Evolutionary conservation across 2,329 filamentous ascomycete species (phyloP).

Genomic region (Chaetoscypha palmicola): DNA sequence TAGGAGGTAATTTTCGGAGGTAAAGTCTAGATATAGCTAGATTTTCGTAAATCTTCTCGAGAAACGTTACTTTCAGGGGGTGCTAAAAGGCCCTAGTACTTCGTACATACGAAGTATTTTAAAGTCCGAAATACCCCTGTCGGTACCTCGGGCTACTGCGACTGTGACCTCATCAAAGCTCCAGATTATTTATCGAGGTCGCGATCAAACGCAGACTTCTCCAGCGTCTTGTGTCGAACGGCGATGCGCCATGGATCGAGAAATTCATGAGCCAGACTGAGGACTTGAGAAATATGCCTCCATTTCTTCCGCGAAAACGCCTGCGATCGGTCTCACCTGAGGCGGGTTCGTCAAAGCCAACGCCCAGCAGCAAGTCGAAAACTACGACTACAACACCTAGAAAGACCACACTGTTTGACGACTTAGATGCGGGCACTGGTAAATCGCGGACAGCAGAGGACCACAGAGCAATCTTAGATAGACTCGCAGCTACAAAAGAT

Average conservation of each 20-base stretch:
- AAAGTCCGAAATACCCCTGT: no score
- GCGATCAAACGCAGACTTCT: no score
- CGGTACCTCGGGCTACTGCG: no score
- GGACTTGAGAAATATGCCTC: constrained; percentile 49
- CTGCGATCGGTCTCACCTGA: constrained; percentile 42
- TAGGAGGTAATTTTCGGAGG: no score
- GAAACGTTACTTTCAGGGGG: no score
- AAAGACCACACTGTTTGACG: constrained; percentile 55
- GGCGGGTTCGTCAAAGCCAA: constrained; percentile 19
- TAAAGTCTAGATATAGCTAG: no score
- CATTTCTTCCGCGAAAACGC: constrained; percentile 60
- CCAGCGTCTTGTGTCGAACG: no score
- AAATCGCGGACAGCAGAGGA: constrained; percentile 35
- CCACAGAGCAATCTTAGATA: constrained; percentile 37
- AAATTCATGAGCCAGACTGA: not conserved
- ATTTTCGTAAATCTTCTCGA: no score
- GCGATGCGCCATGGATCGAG: no score
- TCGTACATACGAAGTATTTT: no score
- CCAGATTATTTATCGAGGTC: constrained; percentile 2
- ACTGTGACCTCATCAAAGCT: no score
- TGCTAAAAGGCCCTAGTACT: no score
- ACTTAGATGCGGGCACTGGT: constrained; percentile 42
- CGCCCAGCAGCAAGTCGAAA: constrained; percentile 23
- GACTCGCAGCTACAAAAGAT: constrained; percentile 39
- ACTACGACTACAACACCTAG: constrained; percentile 32